A percentile compares a stretch with the other conserved stretches of the same genome.
Evolutionary conservation across 2,329 filamentous ascomycete genomes (phyloP).

Genomic region (Exophiala sp.): DNA sequence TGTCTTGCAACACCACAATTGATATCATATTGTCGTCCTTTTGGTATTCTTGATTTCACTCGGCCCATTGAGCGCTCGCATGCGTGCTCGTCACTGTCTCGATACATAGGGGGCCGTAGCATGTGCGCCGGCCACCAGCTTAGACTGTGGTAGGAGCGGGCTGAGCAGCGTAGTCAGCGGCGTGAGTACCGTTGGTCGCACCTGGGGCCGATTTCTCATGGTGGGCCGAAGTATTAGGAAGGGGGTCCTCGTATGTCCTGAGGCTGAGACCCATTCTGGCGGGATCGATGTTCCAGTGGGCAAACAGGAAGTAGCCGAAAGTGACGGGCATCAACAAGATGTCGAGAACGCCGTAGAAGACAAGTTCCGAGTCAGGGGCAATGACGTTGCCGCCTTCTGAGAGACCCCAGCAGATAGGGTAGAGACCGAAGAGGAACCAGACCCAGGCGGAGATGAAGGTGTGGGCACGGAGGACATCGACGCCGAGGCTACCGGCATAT

Average conservation of each 20-base stretch:
- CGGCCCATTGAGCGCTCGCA: no score
- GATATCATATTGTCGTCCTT: no score
- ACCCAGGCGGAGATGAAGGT: slow-evolving; percentile 48
- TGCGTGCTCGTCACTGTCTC: no score
- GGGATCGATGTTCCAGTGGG: slow-evolving; percentile 19
- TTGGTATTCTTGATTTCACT: no score
- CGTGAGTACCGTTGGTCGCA: not conserved
- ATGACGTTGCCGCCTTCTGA: slow-evolving; percentile 64
- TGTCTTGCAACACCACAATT: no score
- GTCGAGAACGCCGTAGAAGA: slow-evolving; percentile 24
- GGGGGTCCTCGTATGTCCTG: not conserved
- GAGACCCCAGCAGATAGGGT: slow-evolving; percentile 62
- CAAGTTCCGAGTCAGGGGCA: slow-evolving; percentile 48
- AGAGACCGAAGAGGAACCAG: slow-evolving; percentile 62
- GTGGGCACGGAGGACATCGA: slow-evolving; percentile 52
- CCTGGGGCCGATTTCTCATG: not conserved
- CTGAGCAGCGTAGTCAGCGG: not conserved
- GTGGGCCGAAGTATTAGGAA: not conserved
- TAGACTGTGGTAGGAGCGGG: not conserved
- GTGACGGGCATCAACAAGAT: slow-evolving; percentile 9
- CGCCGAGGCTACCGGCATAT: slow-evolving; percentile 54
- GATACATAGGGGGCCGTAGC: not conserved
- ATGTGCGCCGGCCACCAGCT: not conserved
- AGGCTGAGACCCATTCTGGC: slow-evolving; percentile 12
- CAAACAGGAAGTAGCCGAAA: slow-evolving; percentile 5